Evolutionary conservation across 1,284 basidiomycete genomes (phyloP).

Genomic region (Cryptococcus hybrid): DNA sequence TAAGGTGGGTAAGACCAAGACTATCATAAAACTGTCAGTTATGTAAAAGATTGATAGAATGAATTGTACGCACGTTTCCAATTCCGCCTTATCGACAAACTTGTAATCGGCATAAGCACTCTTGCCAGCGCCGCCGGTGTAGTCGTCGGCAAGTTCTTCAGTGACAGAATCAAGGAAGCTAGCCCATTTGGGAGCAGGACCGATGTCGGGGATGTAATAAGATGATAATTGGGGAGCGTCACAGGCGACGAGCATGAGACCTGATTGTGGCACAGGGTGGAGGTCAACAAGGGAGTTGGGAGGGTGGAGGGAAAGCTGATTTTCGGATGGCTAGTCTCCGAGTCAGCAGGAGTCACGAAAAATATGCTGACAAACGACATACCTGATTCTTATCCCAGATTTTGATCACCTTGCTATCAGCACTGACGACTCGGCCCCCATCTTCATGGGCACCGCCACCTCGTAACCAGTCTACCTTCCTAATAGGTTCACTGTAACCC

Average conservation of each 20-base stretch:
- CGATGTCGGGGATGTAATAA: constrained; percentile 93
- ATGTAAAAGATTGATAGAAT: not conserved
- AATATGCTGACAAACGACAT: constrained; percentile 42
- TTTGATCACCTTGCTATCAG: constrained; percentile 93
- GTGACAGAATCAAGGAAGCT: constrained; percentile 97
- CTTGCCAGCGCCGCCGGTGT: constrained; percentile 49
- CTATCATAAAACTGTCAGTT: constrained; percentile 3
- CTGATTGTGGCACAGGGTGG: constrained; percentile 80
- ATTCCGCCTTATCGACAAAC: constrained; percentile 86
- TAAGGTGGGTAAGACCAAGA: constrained; percentile 87
- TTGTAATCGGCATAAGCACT: constrained; percentile 92
- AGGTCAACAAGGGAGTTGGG: constrained; percentile 83
- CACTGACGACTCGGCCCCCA: constrained; percentile 73
- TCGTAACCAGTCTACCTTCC: constrained; percentile 85
- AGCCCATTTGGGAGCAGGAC: constrained; percentile 95
- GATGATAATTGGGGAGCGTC: constrained; percentile 89
- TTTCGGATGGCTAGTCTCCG: constrained; percentile 69
- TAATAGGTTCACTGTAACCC: constrained; percentile 91
- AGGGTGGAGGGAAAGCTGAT: constrained; percentile 91
- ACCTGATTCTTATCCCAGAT: constrained; percentile 87
- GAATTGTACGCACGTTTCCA: constrained; percentile 66
- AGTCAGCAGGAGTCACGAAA: constrained; percentile 1
- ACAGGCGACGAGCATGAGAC: constrained; percentile 83
- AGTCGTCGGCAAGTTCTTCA: constrained; percentile 92
- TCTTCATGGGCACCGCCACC: constrained; percentile 81